phyloP scores from a whole-genome alignment of 768 basidiomycete species.

The Termitomyces sp. region DNA sequence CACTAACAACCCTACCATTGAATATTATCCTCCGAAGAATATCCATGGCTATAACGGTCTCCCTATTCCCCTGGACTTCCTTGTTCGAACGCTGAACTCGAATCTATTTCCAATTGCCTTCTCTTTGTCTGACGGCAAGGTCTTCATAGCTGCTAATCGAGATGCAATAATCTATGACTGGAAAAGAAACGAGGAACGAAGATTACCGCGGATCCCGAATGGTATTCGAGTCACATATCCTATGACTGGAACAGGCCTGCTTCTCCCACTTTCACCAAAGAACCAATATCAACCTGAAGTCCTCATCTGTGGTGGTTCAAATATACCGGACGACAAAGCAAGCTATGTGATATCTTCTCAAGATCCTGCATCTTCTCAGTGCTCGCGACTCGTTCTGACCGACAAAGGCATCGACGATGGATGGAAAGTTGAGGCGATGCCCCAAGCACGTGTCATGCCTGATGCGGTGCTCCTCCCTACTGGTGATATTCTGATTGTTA shows the following conservation, averaged over 20 bases:
- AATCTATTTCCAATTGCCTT: constrained; percentile 82
- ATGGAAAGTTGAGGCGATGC: constrained; percentile 78
- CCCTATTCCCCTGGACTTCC: constrained; percentile 60
- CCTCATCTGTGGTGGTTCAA: constrained; percentile 76
- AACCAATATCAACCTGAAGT: constrained; percentile 66
- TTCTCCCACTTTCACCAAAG: constrained; percentile 65
- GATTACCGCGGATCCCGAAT: constrained; percentile 69
- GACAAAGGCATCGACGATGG: constrained; percentile 60
- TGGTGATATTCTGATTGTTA: constrained; percentile 70
- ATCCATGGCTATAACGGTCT: constrained; percentile 65
- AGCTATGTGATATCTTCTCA: constrained; percentile 67
- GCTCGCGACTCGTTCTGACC: constrained; percentile 65
- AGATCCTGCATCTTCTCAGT: constrained; percentile 70
- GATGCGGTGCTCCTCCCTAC: constrained; percentile 81
- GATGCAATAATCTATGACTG: constrained; percentile 82
- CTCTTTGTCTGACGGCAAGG: constrained; percentile 59
- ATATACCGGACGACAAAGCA: constrained; percentile 55
- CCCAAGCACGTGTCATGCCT: constrained; percentile 69
- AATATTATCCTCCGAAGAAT: constrained; percentile 80
- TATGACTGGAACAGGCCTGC: constrained; percentile 71
- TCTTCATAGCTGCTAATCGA: constrained; percentile 77
- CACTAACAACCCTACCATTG: constrained; percentile 76
- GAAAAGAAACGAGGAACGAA: constrained; percentile 54
- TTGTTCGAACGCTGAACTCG: constrained; percentile 71
- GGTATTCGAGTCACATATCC: constrained; percentile 81